These are phyloP conservation scores for Tinospora cordifolia DNA, from an alignment of 164 flowering plant genomes.

Conservation along the genomic window DNA sequence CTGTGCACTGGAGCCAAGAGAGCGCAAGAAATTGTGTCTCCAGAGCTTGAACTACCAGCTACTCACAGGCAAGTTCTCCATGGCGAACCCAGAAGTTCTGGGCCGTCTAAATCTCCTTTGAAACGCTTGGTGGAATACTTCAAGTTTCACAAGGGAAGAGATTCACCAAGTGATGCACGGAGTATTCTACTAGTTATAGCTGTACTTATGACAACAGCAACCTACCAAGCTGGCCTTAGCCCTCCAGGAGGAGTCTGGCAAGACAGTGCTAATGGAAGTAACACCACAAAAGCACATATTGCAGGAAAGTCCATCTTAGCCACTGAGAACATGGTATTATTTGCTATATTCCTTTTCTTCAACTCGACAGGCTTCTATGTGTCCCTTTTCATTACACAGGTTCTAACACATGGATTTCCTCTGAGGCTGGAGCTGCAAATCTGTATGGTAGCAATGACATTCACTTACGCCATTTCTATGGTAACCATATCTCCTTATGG, in stretches of 20 bases:
- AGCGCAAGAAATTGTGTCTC: slow-evolving; percentile 10
- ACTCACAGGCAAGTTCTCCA: neutral
- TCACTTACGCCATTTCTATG: slow-evolving; percentile 3
- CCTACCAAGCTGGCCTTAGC: slow-evolving; percentile 16
- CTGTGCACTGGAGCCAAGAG: slow-evolving; percentile 24
- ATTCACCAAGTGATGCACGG: slow-evolving; percentile 9
- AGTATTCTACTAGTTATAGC: slow-evolving; percentile 10
- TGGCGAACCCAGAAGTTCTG: neutral
- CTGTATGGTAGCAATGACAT: neutral
- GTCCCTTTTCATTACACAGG: slow-evolving; percentile 8
- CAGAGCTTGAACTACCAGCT: neutral
- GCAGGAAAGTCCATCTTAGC: slow-evolving; percentile 13
- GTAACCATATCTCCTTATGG: neutral
- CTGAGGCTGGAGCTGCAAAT: slow-evolving; percentile 9
- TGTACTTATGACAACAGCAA: slow-evolving; percentile 11
- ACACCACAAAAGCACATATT: neutral
- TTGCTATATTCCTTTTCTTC: slow-evolving; percentile 4
- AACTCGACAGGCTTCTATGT: slow-evolving; percentile 13
- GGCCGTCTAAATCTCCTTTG: slow-evolving; percentile 2
- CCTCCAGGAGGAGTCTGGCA: slow-evolving; percentile 18
- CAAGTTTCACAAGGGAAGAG: slow-evolving; percentile 16
- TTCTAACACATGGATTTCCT: slow-evolving; percentile 12
- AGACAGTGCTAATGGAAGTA: neutral
- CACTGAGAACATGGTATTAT: neutral
- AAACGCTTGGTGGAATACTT: slow-evolving; percentile 11